Percentiles rank a stretch among this genome's conserved stretches.
Evolutionary conservation across 75 land plant species (phyloP).

Genomic region (Picea sitchensis): DNA sequence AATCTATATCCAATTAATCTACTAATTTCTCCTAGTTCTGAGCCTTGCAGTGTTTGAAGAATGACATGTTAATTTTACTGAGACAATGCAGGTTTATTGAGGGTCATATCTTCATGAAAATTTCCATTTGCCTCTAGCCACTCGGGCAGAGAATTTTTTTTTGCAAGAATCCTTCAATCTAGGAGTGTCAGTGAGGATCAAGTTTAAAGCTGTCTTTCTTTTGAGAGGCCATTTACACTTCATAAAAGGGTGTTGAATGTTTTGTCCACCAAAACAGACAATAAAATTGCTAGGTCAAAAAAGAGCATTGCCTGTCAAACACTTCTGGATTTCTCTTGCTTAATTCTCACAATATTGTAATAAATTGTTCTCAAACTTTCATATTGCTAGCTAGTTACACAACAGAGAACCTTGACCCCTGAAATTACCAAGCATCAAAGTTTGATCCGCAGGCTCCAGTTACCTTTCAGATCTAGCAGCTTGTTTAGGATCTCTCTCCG

Average conservation of each 20-base stretch:
- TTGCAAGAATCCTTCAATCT: background rate
- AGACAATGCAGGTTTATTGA: background rate
- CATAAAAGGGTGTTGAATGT: background rate
- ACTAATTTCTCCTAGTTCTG: background rate
- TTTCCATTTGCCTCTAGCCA: background rate
- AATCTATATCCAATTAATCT: background rate
- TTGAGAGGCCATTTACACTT: background rate
- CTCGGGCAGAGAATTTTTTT: background rate
- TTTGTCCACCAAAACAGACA: background rate
- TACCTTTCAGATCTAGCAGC: constrained; percentile 22
- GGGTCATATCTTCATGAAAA: background rate
- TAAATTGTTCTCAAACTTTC: background rate
- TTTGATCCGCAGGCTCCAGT: background rate
- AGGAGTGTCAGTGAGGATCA: background rate
- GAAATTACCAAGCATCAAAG: background rate
- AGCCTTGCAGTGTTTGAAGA: background rate
- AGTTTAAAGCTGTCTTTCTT: background rate
- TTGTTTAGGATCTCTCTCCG: constrained; percentile 10
- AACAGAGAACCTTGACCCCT: background rate
- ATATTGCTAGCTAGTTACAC: background rate
- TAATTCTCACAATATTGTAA: background rate
- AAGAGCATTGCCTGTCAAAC: background rate
- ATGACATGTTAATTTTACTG: background rate
- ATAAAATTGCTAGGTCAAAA: background rate
- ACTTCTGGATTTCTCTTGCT: background rate